Conservation (phyloP, 2,329 filamentous ascomycete species). For the Alternaria sp. region DNA sequence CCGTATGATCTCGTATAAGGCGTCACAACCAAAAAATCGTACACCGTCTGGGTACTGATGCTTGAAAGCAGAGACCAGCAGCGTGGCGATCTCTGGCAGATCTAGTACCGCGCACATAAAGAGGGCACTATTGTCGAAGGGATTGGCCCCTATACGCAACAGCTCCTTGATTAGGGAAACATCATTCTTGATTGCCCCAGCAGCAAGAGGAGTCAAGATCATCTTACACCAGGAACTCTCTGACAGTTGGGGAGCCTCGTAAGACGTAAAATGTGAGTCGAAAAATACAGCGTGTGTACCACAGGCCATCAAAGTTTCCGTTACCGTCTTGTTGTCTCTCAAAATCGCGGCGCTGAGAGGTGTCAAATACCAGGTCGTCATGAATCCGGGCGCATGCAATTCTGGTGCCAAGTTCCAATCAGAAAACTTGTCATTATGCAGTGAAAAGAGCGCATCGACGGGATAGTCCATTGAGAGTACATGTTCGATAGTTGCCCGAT, state of each 20-base stretch:
- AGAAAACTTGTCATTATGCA: no score
- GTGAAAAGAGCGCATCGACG: neutral
- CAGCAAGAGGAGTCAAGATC: neutral
- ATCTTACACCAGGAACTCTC: no score
- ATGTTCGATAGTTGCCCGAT: neutral
- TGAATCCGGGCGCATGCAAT: no score
- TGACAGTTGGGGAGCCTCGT: no score
- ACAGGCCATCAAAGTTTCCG: neutral
- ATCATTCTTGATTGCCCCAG: accelerated
- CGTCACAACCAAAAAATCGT: no score
- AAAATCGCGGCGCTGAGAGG: neutral
- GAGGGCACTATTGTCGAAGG: neutral
- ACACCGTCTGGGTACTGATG: neutral
- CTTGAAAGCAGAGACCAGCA: neutral
- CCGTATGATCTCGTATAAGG: no score
- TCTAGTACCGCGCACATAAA: neutral
- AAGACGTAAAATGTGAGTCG: no score
- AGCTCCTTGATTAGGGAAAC: accelerated
- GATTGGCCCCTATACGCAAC: neutral
- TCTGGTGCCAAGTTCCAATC: no score
- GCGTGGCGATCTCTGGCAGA: accelerated
- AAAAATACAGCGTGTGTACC: neutral
- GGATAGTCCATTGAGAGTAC: neutral
- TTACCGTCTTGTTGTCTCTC: accelerated
- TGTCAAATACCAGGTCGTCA: neutral